Base-by-base conservation (phyloP, 1,284 basidiomycete species). In the Violaceomyces palustris region DNA sequence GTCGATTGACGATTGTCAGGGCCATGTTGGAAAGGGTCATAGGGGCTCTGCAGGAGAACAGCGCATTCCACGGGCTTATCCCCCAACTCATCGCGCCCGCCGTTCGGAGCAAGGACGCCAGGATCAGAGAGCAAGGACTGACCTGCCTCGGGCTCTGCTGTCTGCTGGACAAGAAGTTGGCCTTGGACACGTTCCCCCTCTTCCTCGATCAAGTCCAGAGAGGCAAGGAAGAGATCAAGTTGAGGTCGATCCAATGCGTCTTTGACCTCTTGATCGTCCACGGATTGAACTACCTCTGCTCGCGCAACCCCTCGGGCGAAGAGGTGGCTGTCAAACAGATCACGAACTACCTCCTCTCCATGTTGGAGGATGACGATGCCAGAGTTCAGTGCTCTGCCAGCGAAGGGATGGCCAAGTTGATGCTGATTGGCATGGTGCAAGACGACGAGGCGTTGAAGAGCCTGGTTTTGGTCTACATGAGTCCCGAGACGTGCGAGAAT, bases 181-280 rank as follows among this genome's bases (percentile, higher is more conserved):
- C 93, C 0, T 73, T 88, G 38, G 85, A 84, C 58, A 92, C 90
- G 1, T 91, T 97, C 76, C 85, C 88, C 42, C 79, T 97, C 0
- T 93, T 97, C 76, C 77, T 94, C 6, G 82, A 83, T 37, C 91
- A 96, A 74, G 81, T 90, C 1, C 83, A 87, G 62, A 78, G 80
- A 17, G 83, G 86, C 0, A 84, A 87, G 0, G 84, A 85, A 45
- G 80, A 83, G 19, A 80, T 96, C 50, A 86, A 86, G 74, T 76
- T 85, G 35, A 85, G 86, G 52, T 84, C 91, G 3, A 77, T 94
- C 12, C 85, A 92, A 67, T 81, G 90, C 44, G 79, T 96, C 15
- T 92, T 96, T 69, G 93, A 97, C 73, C 76, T 96, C 46, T 75
- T 97, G 55, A 85, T 94, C 79, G 83, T 91, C 41, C 88, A 97